Percentiles rank a stretch among this genome's conserved stretches.
Conservation (phyloP, 495 filamentous ascomycete species). For the Neurospora sp. region DNA sequence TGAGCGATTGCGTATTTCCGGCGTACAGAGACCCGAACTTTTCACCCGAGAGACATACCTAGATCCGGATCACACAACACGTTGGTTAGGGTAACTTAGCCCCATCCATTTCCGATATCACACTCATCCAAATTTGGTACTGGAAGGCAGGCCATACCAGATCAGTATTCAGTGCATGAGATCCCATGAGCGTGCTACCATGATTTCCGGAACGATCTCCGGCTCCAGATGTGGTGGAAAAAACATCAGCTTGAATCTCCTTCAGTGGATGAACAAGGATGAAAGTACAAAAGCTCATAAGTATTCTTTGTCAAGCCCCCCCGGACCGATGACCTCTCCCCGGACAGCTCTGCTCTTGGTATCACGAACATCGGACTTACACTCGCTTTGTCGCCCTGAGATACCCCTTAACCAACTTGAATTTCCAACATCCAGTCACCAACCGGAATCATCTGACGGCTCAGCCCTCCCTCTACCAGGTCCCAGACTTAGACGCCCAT, state of each 20-base stretch:
- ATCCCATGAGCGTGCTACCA: not conserved
- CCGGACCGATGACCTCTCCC: not conserved
- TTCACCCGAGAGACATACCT: not conserved
- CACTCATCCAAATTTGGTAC: not conserved
- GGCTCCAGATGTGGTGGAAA: not conserved
- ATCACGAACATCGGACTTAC: not conserved
- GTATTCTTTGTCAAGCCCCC: not conserved
- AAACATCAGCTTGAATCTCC: not conserved
- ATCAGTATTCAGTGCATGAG: not conserved
- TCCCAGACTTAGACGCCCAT: not conserved
- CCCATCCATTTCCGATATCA: not conserved
- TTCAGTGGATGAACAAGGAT: not conserved
- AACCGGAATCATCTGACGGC: not conserved
- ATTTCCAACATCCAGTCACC: not conserved
- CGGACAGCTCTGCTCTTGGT: not conserved
- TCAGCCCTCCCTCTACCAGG: not conserved
- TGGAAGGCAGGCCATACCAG: not conserved
- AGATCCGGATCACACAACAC: not conserved
- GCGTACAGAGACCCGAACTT: not conserved
- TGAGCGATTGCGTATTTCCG: not conserved
- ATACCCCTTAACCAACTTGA: not conserved
- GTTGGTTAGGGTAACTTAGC: not conserved
- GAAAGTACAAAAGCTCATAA: not conserved
- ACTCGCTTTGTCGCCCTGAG: not conserved
- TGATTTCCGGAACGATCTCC: not conserved